Percentiles rank a stretch among this genome's conserved stretches.
Conservation (phyloP, 306 rosid species). For the Gastrolobium villosum region DNA sequence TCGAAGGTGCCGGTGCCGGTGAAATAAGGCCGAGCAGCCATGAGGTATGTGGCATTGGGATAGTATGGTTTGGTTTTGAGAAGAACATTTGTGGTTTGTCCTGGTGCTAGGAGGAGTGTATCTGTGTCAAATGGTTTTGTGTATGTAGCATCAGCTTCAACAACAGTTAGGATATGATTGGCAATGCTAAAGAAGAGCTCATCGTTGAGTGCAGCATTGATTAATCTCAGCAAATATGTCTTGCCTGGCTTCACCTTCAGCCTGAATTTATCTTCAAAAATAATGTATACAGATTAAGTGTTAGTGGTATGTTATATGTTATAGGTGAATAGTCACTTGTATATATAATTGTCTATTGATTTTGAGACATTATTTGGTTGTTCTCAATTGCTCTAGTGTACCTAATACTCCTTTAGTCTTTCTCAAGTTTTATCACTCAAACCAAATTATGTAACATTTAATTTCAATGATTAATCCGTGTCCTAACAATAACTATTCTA, state of each 20-base stretch:
- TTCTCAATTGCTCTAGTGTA: background rate
- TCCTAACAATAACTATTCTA: too few species aligned
- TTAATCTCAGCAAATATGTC: conserved; percentile 74
- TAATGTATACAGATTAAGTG: background rate
- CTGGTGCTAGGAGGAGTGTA: conserved; percentile 68
- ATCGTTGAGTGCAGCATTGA: conserved; percentile 94
- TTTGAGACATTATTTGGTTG: conserved; percentile 8
- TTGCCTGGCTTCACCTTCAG: conserved; percentile 83
- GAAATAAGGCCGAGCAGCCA: conserved; percentile 72
- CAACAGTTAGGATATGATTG: conserved; percentile 74
- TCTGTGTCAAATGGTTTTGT: conserved; percentile 70
- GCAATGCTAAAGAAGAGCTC: conserved; percentile 87
- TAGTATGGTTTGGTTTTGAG: conserved; percentile 64
- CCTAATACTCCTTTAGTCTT: background rate
- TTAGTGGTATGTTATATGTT: background rate
- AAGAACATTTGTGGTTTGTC: conserved; percentile 80
- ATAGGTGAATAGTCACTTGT: conserved; percentile 22
- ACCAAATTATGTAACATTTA: background rate
- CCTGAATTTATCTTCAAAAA: conserved; percentile 69
- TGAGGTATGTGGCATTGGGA: conserved; percentile 74
- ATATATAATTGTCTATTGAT: background rate
- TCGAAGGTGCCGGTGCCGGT: conserved; percentile 69
- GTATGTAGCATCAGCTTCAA: conserved; percentile 80
- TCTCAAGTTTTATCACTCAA: background rate
- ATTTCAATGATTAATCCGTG: background rate